phyloP scores from a whole-genome alignment of 169 alveolate species.

The Amoebophrya sp. region DNA sequence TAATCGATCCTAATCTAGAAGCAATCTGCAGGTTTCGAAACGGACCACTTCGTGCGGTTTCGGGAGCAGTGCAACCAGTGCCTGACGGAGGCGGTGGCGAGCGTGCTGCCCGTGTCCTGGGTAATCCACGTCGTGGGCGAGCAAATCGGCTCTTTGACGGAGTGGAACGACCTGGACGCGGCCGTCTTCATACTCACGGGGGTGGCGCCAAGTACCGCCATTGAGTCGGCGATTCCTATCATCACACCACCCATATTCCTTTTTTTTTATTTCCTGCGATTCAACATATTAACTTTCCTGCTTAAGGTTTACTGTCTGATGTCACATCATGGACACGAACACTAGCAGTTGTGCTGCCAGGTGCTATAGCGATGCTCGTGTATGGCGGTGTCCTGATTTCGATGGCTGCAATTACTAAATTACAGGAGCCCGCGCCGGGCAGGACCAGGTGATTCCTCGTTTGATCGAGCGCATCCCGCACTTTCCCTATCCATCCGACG shows the following conservation, averaged over 20 bases:
- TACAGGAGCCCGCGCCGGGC: background rate
- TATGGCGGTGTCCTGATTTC: too few species aligned
- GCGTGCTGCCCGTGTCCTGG: background rate
- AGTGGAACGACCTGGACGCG: background rate
- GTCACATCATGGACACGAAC: too few species aligned
- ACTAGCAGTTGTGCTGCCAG: too few species aligned
- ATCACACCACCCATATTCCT: too few species aligned
- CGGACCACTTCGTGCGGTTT: background rate
- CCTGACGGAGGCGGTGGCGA: background rate
- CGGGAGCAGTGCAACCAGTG: slow-evolving; percentile 5
- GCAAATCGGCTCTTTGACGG: background rate
- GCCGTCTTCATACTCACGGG: background rate
- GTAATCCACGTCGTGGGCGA: background rate
- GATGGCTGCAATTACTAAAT: background rate
- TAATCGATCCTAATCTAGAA: too few species aligned
- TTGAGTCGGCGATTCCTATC: too few species aligned
- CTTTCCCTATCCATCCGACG: background rate
- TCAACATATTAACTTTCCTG: too few species aligned
- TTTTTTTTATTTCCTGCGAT: too few species aligned
- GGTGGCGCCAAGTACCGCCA: background rate
- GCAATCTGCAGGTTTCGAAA: background rate
- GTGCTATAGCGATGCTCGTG: too few species aligned
- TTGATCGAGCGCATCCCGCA: background rate
- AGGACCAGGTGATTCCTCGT: background rate
- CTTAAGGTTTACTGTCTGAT: too few species aligned